These are phyloP conservation scores for Leishmania turanica DNA, from an alignment of 208 protist species.

Conservation along the genomic window DNA sequence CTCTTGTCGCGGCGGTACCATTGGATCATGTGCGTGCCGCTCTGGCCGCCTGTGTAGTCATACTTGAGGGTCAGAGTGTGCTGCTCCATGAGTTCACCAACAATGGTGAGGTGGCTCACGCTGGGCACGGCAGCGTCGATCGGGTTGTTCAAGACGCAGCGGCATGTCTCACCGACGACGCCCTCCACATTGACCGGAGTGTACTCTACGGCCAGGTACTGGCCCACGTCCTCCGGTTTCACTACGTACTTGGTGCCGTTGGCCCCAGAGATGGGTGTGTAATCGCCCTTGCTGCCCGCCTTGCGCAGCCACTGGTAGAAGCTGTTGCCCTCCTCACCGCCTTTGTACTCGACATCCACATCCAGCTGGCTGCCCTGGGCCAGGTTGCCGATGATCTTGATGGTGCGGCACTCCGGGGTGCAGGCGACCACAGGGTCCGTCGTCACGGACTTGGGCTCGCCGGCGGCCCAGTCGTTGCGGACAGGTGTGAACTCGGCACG, in stretches of 20 bases:
- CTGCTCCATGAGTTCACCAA: conserved; percentile 71
- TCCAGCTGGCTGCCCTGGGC: conserved; percentile 83
- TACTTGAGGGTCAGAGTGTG: conserved; percentile 80
- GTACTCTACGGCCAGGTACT: conserved; percentile 91
- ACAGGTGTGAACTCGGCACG: conserved; percentile 88
- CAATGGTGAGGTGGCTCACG: conserved; percentile 65
- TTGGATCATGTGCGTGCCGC: conserved; percentile 82
- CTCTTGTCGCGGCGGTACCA: conserved; percentile 86
- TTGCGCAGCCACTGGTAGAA: conserved; percentile 93
- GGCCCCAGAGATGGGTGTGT: conserved; percentile 83
- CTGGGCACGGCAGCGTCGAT: conserved; percentile 76
- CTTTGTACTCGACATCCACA: conserved; percentile 84
- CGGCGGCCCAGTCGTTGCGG: conserved; percentile 89
- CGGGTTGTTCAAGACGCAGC: conserved; percentile 86
- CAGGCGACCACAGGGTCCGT: conserved; percentile 67
- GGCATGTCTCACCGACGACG: conserved; percentile 88
- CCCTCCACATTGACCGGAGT: conserved; percentile 87
- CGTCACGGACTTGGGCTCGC: conserved; percentile 75
- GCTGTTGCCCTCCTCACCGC: conserved; percentile 87
- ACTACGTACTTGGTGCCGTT: conserved; percentile 78
- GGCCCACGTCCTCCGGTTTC: conserved; percentile 84
- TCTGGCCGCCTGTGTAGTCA: conserved; percentile 83
- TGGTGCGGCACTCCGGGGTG: conserved; percentile 84
- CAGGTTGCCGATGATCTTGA: conserved; percentile 91
- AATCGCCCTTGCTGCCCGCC: conserved; percentile 49